Evolutionary conservation across 257 asterid species (phyloP), one percentile per base, ranked within the genome.

Genomic region (Rehmannia glutinosa): DNA sequence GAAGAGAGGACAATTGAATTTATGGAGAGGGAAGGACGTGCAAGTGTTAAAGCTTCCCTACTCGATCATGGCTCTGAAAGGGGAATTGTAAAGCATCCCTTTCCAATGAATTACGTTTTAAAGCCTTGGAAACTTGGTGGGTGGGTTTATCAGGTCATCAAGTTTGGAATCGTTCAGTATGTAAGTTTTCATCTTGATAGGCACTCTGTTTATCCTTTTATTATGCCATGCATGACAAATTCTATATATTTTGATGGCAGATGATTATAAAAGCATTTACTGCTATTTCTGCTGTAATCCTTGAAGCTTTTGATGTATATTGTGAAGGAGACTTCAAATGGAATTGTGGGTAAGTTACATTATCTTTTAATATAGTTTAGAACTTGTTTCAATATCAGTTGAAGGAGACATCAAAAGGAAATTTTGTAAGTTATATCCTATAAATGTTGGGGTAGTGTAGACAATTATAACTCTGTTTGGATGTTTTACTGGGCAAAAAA

Each of bases 291-390:
- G 96, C 97, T 8, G 97, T 91, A 65, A 85, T 91, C 82, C 97
- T 94, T 70, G 97, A 91, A 85, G 96, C 95, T 62, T 88, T 94
- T 81, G 85, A 77, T 80, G 91, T 78, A 62, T 94, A 94, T 78
- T 94, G 99, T 80, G 99, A 94, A 80, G 97, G 99, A 77, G 97
- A 86, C 62, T 94, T 94, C 81, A 85, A 74, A 80, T 87, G 84
- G 97, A 87, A 86, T 72, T 94, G 99, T 73, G 99, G 99, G 99
- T 94, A 83, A 76, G 98, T 65, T 61, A 58, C 74, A 55, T 71
- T 42, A 16, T 28, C 12, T 28, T 28, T 63, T 52, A 66, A 33
- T 63, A 54, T 23, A 55, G 21, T 47, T 45, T 54, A 4, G 66
- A 43, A 60, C 64, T 25, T 9, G 9, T 66, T 39, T 39, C 52